Evolutionary conservation across 106 monocot species (phyloP), one percentile per base, ranked within the genome.

Genomic region (Posidonia australis): DNA sequence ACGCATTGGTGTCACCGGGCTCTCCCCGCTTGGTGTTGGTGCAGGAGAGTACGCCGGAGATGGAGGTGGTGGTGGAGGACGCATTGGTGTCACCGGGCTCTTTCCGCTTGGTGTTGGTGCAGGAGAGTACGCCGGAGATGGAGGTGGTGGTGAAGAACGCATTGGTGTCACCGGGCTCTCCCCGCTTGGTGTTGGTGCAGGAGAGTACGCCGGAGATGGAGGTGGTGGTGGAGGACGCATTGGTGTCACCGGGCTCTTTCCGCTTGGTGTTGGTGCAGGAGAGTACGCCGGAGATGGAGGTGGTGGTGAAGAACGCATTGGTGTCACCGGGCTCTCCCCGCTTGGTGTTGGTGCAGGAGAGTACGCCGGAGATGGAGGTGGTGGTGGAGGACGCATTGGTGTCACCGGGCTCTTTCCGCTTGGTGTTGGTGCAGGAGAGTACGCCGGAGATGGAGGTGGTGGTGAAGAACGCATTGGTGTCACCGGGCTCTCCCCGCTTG

Each of bases 11-110:
- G 7, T 36, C 36, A 36, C n/a, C n/a, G n/a, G n/a, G n/a, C n/a
- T n/a, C n/a, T n/a, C n/a, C n/a, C n/a, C n/a, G n/a, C n/a, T n/a
- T 46, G 70, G 58, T 23, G 66, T 6, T 12, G 60, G 48, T 46
- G 71, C 46, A 17, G 48, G 27, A 0, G 64, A 64, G 14, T 26
- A 1, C 0, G 44, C 17, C 0, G 70, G 62, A 10, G 69, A 58
- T 1, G 58, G 46, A 45, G 71, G 72, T 1, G 71, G 51, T 36
- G 71, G 63, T 11, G 71, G 71, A 5, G 71, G 51, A 4, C 49
- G 28, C 19, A 70, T 28, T 18, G 51, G 51, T 22, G n/a, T n/a
- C n/a, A n/a, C n/a, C n/a, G n/a, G n/a, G n/a, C n/a, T n/a, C n/a
- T n/a, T n/a, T n/a, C n/a, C n/a, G n/a, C n/a, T n/a, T n/a, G n/a